Base-by-base conservation (phyloP, 495 filamentous ascomycete genomes). In the Penicillium canariense region DNA sequence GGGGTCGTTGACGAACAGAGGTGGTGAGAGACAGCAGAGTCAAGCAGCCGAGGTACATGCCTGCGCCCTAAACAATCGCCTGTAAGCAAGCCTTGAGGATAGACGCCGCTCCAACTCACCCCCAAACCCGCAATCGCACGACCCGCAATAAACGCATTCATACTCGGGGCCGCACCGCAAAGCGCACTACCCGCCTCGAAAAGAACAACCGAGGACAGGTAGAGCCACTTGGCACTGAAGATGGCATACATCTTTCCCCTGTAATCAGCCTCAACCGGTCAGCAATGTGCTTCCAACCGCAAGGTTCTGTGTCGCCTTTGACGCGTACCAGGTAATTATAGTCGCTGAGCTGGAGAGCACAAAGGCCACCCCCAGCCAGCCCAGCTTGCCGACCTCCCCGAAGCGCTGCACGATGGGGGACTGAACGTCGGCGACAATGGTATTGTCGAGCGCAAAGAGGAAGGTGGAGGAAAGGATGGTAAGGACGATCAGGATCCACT, bases 341-440 rank as follows among this genome's bases (percentile, higher is more conserved):
- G 74, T 64, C 1, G 76, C 70, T 2, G 75, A 71, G 20, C 74
- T 75, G 0, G 57, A 48, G 1, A 87, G 62, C 0, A 76, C 61
- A 55, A 86, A 85, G 6, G 79, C 74, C 5, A 81, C 71, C 0
- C 73, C 70, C 22, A 85, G 60, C 84, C 84, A 87, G 30, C 77
- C 56, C 7, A 87, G 63, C 54, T 83, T 80, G 4, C 73, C 68
- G n/a, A 83, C 68, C 18, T 75, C 61, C 9, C 75, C 71, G 30
- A 87, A 81, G 0, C 52, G 34, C 23, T 71, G 67, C 40, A 85
- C 63, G 15, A 86, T 77, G 3, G 68, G 66, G 5, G 76, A 75
- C 61, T 84, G 83, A 10, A 87, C 67, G 54, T 83, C 76, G 20
- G 84, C 84, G 5, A 82, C 81, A 22, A 87, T 82, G 42, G 83